Conservation (phyloP, 2,329 filamentous ascomycete genomes). For the Colletotrichum cuscutae region DNA sequence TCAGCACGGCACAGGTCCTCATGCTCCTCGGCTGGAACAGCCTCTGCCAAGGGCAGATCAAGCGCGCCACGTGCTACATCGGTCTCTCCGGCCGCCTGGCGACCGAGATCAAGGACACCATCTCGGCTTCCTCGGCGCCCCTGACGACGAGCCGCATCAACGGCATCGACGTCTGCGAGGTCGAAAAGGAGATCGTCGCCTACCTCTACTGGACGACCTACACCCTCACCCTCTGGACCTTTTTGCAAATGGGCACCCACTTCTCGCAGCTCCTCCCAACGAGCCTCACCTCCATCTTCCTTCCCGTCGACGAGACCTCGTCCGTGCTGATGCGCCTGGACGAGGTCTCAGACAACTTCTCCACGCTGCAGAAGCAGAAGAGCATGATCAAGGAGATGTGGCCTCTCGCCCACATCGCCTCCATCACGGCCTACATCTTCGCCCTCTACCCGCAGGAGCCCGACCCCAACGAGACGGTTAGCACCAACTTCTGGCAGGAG, state of each 20-base stretch:
- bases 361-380: slow-evolving; percentile 48
- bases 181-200: slow-evolving; percentile 51
- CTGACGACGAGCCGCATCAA: slow-evolving; percentile 50
- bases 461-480: slow-evolving; percentile 28
- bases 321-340: slow-evolving; percentile 47
- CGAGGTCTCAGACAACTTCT: slow-evolving; percentile 49
- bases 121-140: slow-evolving; percentile 40
- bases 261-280: slow-evolving; percentile 40
- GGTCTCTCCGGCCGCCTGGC: slow-evolving; percentile 45
- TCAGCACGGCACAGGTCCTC: slow-evolving; percentile 46
- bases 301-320: slow-evolving; percentile 42
- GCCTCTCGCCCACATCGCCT: slow-evolving; percentile 46
- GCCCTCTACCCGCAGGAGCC: slow-evolving; percentile 39
- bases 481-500: slow-evolving; percentile 39
- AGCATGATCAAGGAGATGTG: slow-evolving; percentile 47
- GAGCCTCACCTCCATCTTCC: slow-evolving; percentile 41
- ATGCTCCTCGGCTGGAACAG: slow-evolving; percentile 50
- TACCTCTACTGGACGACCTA: slow-evolving; percentile 53
- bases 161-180: slow-evolving; percentile 50
- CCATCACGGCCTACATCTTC: slow-evolving; percentile 44
- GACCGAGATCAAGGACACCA: slow-evolving; percentile 45
- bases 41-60: slow-evolving; percentile 44
- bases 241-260: slow-evolving; percentile 46
- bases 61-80: slow-evolving; percentile 48
- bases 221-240: slow-evolving; percentile 50